phyloP scores from a whole-genome alignment of 805 yeast genomes.

The Candida insectalens region DNA sequence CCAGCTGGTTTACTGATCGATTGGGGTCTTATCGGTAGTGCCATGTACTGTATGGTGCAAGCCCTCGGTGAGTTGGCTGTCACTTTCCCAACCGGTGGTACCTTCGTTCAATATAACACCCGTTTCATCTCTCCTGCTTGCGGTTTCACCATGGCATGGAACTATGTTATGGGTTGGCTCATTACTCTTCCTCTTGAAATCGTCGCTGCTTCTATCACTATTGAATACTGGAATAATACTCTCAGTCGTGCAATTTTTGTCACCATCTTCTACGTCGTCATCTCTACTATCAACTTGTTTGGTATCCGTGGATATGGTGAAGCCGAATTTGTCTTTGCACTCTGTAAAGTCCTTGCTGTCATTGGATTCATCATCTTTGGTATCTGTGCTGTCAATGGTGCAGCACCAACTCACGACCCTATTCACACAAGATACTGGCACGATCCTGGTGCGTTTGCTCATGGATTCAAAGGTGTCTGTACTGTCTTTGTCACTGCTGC shows the following conservation, averaged over 20 bases:
- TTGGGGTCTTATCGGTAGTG: constrained; percentile 46
- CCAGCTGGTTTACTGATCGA: constrained; percentile 57
- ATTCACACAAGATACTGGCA: constrained; percentile 52
- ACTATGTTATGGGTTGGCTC: constrained; percentile 41
- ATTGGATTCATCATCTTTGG: constrained; percentile 45
- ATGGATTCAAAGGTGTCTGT: constrained; percentile 49
- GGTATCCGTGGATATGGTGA: constrained; percentile 62
- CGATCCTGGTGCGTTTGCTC: constrained; percentile 42
- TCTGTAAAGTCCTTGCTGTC: constrained; percentile 44
- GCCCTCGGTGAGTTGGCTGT: constrained; percentile 56
- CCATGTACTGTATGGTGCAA: constrained; percentile 51
- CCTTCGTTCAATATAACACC: constrained; percentile 44
- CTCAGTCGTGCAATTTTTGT: constrained; percentile 44
- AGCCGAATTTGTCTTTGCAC: constrained; percentile 46
- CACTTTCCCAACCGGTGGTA: constrained; percentile 49
- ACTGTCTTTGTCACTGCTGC: constrained; percentile 49
- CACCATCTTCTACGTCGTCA: constrained; percentile 38
- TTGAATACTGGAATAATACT: constrained; percentile 33
- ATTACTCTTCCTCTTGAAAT: constrained; percentile 40
- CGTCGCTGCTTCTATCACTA: constrained; percentile 42
- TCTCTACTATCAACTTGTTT: constrained; percentile 40
- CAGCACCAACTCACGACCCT: constrained; percentile 48
- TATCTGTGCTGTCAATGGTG: constrained; percentile 46
- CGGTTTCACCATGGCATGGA: constrained; percentile 53
- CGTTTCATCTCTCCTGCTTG: constrained; percentile 46